Percentiles rank a stretch among this genome's conserved stretches.
Conservation (phyloP, 768 basidiomycete genomes). For the Neoboletus brunneissimus region DNA sequence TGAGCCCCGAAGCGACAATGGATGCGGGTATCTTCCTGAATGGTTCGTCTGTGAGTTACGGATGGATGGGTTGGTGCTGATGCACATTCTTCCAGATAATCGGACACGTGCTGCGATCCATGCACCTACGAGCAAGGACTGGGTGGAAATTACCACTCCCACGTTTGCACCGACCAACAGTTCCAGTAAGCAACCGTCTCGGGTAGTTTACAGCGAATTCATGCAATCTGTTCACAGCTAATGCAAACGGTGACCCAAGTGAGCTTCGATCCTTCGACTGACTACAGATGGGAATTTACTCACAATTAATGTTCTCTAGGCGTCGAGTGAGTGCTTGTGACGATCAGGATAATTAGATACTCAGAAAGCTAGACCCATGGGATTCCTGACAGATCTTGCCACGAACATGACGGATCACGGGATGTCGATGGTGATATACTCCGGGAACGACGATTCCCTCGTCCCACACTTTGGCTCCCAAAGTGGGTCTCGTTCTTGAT, state of each 20-base stretch:
- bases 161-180: slow-evolving; percentile 15
- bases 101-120: too few relatives aligned
- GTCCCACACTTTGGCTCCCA: slow-evolving; percentile 62
- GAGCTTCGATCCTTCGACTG: too few relatives aligned
- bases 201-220: too few relatives aligned
- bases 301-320: slow-evolving; percentile 17
- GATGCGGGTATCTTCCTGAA: too few relatives aligned
- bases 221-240: too few relatives aligned
- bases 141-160: slow-evolving; percentile 29
- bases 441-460: slow-evolving; percentile 67
- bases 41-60: slow-evolving; percentile 2
- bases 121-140: slow-evolving; percentile 33
- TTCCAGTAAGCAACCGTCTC: slow-evolving; percentile 16
- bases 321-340: slow-evolving; percentile 29
- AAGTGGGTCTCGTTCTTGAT: slow-evolving; percentile 36
- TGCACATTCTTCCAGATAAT: too few relatives aligned
- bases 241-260: too few relatives aligned
- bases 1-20: slow-evolving; percentile 34
- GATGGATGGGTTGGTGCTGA: too few relatives aligned
- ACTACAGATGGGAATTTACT: too few relatives aligned
- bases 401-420: slow-evolving; percentile 52
- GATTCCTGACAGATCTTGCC: slow-evolving; percentile 45
- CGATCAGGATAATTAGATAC: not conserved
- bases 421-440: slow-evolving; percentile 53
- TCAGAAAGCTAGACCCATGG: slow-evolving; percentile 48